Evolutionary conservation across 306 rosid species (phyloP).

Genomic region (Castanopsis chinensis): DNA sequence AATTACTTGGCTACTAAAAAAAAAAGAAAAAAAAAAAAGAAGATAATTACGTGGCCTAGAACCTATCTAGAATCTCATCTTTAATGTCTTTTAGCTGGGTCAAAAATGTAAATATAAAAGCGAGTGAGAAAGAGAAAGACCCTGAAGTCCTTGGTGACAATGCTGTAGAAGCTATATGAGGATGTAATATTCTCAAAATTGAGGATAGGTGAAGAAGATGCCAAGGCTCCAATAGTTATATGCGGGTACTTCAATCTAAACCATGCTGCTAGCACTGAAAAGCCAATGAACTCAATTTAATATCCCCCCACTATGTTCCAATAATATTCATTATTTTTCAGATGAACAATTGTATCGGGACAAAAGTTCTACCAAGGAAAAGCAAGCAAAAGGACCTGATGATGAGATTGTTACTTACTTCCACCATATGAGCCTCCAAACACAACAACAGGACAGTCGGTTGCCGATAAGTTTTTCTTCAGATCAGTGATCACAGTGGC

Average conservation of each 20-base stretch:
- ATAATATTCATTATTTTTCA: background rate
- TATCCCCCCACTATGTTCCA: background rate
- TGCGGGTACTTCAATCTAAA: slow-evolving; percentile 84
- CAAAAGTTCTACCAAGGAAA: background rate
- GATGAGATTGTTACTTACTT: slow-evolving; percentile 41
- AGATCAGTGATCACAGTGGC: slow-evolving; percentile 66
- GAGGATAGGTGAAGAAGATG: slow-evolving; percentile 90
- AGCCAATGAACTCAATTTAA: background rate
- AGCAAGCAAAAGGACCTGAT: background rate
- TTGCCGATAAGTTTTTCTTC: slow-evolving; percentile 59
- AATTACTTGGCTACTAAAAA: no score
- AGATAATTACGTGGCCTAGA: background rate
- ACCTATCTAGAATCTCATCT: background rate
- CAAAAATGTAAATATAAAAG: background rate
- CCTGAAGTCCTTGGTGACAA: slow-evolving; percentile 65
- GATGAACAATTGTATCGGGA: background rate
- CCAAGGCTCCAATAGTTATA: slow-evolving; percentile 73
- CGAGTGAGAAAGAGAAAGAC: slow-evolving; percentile 32
- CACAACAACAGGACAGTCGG: slow-evolving; percentile 73
- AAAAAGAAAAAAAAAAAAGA: no score
- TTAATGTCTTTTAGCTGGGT: background rate
- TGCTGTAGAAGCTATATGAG: slow-evolving; percentile 48
- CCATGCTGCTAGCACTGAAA: slow-evolving; percentile 85
- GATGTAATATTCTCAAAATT: slow-evolving; percentile 57
- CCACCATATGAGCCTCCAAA: slow-evolving; percentile 97